phyloP scores from a whole-genome alignment of 495 filamentous ascomycete genomes.

The Parathielavia hyrcaniae region DNA sequence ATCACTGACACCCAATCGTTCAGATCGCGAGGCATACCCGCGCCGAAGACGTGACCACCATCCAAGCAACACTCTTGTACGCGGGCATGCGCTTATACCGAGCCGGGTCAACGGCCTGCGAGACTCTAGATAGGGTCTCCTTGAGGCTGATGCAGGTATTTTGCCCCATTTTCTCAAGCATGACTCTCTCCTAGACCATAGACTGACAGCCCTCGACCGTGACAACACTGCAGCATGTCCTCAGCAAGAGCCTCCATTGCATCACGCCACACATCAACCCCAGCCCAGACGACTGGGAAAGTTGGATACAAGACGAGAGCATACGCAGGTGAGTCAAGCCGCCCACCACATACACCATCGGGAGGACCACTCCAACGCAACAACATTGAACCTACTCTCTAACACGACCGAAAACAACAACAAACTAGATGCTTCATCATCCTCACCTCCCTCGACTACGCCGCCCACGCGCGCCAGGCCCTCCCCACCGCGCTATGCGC shows the following conservation, averaged over 20 bases:
- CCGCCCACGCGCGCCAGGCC: not conserved
- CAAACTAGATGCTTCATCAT: conserved; percentile 4
- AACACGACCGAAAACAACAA: not conserved
- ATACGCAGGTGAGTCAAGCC: not conserved
- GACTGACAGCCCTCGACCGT: too few species aligned
- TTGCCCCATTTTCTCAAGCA: not conserved
- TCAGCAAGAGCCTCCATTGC: not conserved
- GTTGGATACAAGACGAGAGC: not conserved
- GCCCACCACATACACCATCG: not conserved
- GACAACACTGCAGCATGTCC: not conserved
- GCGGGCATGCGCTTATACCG: conserved; percentile 6
- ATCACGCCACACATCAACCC: not conserved
- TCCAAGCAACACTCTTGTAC: not conserved
- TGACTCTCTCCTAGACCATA: not conserved
- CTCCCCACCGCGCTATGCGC: not conserved
- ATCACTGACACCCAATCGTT: not conserved
- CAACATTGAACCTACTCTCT: not conserved
- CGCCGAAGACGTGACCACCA: not conserved
- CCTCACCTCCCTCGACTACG: conserved; percentile 6
- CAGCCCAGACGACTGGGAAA: not conserved
- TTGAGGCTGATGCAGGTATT: conserved; percentile 2
- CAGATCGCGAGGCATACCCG: not conserved
- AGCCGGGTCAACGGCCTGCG: not conserved
- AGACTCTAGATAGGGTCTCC: not conserved
- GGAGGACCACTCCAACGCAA: not conserved